Base-by-base conservation (phyloP, 768 basidiomycete species). In the Hirschioporus abietinus region DNA sequence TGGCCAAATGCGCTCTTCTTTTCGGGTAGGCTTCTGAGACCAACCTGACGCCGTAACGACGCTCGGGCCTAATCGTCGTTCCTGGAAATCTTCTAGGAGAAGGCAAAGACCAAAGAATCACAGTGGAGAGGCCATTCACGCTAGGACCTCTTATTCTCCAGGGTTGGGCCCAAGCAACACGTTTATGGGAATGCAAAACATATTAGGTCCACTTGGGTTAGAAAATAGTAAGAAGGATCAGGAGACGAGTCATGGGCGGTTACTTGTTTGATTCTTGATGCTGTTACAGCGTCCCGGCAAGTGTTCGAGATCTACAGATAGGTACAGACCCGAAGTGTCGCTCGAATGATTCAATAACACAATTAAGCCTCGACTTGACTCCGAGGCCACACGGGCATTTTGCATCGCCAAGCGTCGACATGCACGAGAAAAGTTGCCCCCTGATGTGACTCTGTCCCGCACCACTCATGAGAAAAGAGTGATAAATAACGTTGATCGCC, bases 51-150 rank as follows among this genome's bases (percentile, higher is more conserved):
- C 42, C 42, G 42, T 52, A 52, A 52, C 42, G 42, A 52, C 42
- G 42, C 42, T 52, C 42, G 42, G 42, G 42, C 42, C 42, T 52
- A 52, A 52, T 52, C 42, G 42, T 52, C 42, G 42, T 52, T 52
- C 42, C 42, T 52, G 42, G 42, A 52, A 52, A 5, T 52, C 42
- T 52, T 52, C 42, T 52, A 52, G 42, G 42, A 52, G 42, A 52
- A 52, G 42, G 42, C 42, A 52, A 52, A 52, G 42, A 15, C 42
- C 42, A 52, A 52, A 52, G 42, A 52, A 20, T 15, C 1, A 3
- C 42, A 10, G 12, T 52, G 42, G 12, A 52, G 12, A 52, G 42
- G 42, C 42, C 42, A 15, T 52, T 52, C 20, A 10, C 42, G 42
- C 42, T 15, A 52, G 42, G 42, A 52, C 42, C 42, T 52, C 42